A percentile compares a stretch with the other conserved stretches of the same genome.
Conservation (phyloP, 192 early-diverging fungal genomes). For the Backusella circina region DNA sequence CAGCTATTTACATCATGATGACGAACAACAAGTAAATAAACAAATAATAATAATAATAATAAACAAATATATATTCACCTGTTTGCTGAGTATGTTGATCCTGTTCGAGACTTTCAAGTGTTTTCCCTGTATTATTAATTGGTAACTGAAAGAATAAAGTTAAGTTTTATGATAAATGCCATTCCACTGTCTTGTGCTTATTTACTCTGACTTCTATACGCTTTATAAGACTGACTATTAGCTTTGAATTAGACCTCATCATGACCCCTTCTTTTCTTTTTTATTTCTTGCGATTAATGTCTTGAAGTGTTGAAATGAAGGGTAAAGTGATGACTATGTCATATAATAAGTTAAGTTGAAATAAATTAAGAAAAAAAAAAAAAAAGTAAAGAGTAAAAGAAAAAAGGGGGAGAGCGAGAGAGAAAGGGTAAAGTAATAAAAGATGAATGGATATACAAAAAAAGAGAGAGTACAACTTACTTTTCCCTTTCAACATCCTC, state of each 20-base stretch:
- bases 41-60: background rate
- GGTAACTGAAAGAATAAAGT: slow-evolving; percentile 15
- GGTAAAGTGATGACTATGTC: background rate
- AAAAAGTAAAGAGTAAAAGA: background rate
- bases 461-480: background rate
- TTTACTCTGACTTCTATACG: slow-evolving; percentile 23
- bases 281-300: background rate
- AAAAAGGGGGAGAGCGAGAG: too few relatives aligned
- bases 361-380: background rate
- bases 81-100: slow-evolving; percentile 30
- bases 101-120: slow-evolving; percentile 20
- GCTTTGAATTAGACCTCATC: slow-evolving; percentile 20
- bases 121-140: slow-evolving; percentile 18
- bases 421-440: background rate
- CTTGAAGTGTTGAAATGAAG: slow-evolving; percentile 4
- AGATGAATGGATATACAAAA: background rate
- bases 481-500: background rate
- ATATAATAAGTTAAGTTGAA: background rate
- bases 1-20: slow-evolving; percentile 5
- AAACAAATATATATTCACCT: slow-evolving; percentile 10
- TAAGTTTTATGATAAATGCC: background rate
- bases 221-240: slow-evolving; percentile 25
- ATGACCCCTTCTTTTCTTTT: background rate
- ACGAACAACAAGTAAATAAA: background rate
- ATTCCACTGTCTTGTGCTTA: background rate